Evolutionary conservation across 164 flowering plant species (phyloP).

Genomic region (Umbellularia californica): DNA sequence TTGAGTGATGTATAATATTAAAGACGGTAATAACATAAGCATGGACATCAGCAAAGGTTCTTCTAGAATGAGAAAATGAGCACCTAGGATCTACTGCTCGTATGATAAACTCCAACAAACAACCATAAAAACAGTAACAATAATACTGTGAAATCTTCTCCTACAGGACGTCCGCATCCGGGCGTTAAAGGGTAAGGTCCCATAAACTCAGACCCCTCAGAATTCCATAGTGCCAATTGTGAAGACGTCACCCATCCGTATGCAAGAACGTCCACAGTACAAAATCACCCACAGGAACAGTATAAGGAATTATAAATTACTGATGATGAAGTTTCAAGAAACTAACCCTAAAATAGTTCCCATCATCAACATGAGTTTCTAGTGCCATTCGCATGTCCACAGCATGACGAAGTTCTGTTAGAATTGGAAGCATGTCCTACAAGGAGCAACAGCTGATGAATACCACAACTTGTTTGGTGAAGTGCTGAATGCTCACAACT

Average conservation of each 20-base stretch:
- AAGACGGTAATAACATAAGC: neutral
- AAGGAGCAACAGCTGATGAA: slow-evolving; percentile 10
- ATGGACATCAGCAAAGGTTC: neutral
- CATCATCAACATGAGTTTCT: slow-evolving; percentile 77
- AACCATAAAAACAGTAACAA: no score
- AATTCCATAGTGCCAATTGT: no score
- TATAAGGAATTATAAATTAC: neutral
- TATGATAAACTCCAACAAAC: slow-evolving; percentile 3
- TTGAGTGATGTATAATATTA: slow-evolving; percentile 5
- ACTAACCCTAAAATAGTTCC: slow-evolving; percentile 76
- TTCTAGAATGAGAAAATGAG: neutral
- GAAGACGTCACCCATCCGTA: no score
- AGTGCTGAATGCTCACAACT: neutral
- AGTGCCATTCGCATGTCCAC: slow-evolving; percentile 69
- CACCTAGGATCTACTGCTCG: neutral
- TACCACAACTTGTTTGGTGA: slow-evolving; percentile 3
- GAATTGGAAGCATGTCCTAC: slow-evolving; percentile 84
- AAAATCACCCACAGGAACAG: neutral
- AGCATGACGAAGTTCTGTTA: slow-evolving; percentile 76
- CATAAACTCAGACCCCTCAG: no score
- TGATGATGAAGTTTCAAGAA: neutral
- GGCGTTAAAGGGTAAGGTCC: no score
- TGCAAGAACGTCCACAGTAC: no score
- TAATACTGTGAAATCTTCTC: no score
- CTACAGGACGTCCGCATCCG: no score